Base-by-base conservation (phyloP, 495 filamentous ascomycete species). In the Aspergillus conjunctus region DNA sequence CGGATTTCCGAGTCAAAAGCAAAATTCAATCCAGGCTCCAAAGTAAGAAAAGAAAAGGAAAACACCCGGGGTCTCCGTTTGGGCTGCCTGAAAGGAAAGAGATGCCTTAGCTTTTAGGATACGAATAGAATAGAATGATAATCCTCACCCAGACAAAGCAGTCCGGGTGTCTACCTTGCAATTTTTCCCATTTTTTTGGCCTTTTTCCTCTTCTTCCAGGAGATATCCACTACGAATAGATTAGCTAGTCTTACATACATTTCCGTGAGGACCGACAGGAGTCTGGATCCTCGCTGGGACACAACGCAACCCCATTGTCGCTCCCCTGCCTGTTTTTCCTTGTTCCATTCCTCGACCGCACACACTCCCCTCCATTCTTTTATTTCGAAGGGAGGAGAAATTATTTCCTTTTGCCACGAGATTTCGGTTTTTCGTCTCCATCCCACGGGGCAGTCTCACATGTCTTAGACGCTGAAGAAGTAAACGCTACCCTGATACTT, bases 361-460 rank as follows among this genome's bases (percentile, higher is more conserved):
- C 57, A 58, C 48, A 59, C 34, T 46, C 57, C 57, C 50, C 37
- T 46, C 43, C 56, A 18, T 41, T 31, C 12, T 20, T 30, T n/a
- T 11, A 22, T 53, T 54, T 30, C 21, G 50, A 17, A 46, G 33
- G 33, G 22, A 32, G 57, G 45, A 22, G 39, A 53, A 45, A 59
- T 51, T 21, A 20, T 48, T 48, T 7, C 43, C 39, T 6, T 60
- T 60, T 54, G 51, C 58, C 51, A 54, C 58, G 43, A 48, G 43
- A 41, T 41, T 54, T 12, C n/a, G 43, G 14, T 51, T 54, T 45
- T 54, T 54, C 50, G 51, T 60, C 58, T 54, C 49, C 43, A 51
- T 48, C 51, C 49, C 43, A 60, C 48, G 51, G 41, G 17, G 41
- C 39, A 52, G 58, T 60, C 51, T 60, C 51, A 60, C 31, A 26